A percentile compares a stretch with the other conserved stretches of the same genome.
phyloP scores from a whole-genome alignment of 768 basidiomycete species.

The Nevesoporus exiguus region DNA sequence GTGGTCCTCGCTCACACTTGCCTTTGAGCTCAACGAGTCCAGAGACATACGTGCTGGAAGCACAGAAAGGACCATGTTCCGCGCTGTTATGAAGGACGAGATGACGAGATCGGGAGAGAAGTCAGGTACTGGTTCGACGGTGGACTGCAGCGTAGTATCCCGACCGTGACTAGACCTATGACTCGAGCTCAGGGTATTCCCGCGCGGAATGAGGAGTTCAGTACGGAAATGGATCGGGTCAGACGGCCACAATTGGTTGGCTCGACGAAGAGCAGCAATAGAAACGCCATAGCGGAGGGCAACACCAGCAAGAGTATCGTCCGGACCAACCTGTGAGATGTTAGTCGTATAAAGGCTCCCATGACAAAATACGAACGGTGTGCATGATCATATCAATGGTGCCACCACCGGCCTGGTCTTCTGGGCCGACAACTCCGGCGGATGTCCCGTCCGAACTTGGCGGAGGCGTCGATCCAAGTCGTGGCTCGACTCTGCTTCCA shows the following conservation, averaged over 20 bases:
- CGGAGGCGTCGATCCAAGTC: slow-evolving; percentile 4
- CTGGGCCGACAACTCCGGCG: background rate
- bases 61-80: slow-evolving; percentile 21
- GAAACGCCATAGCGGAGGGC: slow-evolving; percentile 87
- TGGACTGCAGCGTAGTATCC: background rate
- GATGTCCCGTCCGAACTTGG: background rate
- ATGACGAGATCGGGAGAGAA: slow-evolving; percentile 7
- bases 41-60: slow-evolving; percentile 30
- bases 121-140: background rate
- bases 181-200: slow-evolving; percentile 6
- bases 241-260: slow-evolving; percentile 91
- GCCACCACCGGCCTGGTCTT: background rate
- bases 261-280: slow-evolving; percentile 75
- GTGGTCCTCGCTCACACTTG: slow-evolving; percentile 28
- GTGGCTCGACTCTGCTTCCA: slow-evolving; percentile 1
- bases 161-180: background rate
- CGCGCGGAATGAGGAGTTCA: slow-evolving; percentile 68
- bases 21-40: slow-evolving; percentile 29
- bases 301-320: slow-evolving; percentile 83
- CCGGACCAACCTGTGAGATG: slow-evolving; percentile 53
- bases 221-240: slow-evolving; percentile 89
- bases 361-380: slow-evolving; percentile 11
- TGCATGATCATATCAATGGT: slow-evolving; percentile 10
- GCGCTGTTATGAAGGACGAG: slow-evolving; percentile 20
- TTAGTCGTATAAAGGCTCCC: background rate